phyloP scores from a whole-genome alignment of 2,329 filamentous ascomycete species.

The Talaromyces sp. region DNA sequence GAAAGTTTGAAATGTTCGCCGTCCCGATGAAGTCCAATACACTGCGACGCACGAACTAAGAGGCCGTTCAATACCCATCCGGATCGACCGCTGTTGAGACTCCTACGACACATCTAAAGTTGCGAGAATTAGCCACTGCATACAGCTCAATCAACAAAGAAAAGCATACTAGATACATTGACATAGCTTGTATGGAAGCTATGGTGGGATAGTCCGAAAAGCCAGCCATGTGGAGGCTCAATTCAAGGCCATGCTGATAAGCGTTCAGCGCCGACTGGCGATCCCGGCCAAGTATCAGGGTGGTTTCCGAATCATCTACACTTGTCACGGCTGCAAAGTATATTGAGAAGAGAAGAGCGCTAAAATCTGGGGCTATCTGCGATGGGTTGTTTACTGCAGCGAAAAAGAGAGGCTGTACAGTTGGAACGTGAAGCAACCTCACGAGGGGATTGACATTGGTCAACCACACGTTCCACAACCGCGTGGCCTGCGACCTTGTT shows the following conservation, averaged over 20 bases:
- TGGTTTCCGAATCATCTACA: slow-evolving; percentile 25
- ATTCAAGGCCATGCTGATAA: slow-evolving; percentile 36
- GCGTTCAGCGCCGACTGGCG: slow-evolving; percentile 22
- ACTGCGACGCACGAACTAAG: slow-evolving; percentile 53
- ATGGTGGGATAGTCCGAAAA: slow-evolving; percentile 45
- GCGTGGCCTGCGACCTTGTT: slow-evolving; percentile 26
- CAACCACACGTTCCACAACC: slow-evolving; percentile 33
- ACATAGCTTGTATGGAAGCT: slow-evolving; percentile 32
- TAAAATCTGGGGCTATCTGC: slow-evolving; percentile 24
- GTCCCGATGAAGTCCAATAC: slow-evolving; percentile 60
- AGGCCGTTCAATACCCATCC: slow-evolving; percentile 54
- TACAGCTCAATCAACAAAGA: neutral
- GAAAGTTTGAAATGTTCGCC: slow-evolving; percentile 52
- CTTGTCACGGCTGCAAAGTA: slow-evolving; percentile 26
- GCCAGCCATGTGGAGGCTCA: slow-evolving; percentile 40
- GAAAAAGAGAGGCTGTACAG: slow-evolving; percentile 29
- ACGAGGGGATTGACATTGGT: slow-evolving; percentile 30
- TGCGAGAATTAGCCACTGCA: neutral
- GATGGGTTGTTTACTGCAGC: slow-evolving; percentile 29
- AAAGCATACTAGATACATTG: slow-evolving; percentile 39
- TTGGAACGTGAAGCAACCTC: slow-evolving; percentile 33
- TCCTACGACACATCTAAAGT: slow-evolving; percentile 24
- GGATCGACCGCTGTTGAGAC: slow-evolving; percentile 27
- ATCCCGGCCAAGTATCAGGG: slow-evolving; percentile 22
- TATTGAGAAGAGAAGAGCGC: slow-evolving; percentile 31